These are phyloP conservation scores for Smittium culicis DNA, from an alignment of 371 early-diverging fungal genomes.

Conservation along the genomic window DNA sequence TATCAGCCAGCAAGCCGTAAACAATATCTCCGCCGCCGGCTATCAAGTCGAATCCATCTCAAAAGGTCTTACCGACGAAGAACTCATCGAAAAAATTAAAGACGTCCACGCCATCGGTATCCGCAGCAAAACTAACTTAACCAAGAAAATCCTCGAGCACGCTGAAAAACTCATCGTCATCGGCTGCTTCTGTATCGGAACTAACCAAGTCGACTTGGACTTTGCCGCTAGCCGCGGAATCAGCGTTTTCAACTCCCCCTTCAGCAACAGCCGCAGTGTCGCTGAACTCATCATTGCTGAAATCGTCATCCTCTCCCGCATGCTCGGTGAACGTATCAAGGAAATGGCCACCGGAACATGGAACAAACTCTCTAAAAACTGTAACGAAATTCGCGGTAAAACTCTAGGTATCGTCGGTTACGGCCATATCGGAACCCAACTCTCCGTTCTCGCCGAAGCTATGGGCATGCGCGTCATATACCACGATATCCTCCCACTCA, in stretches of 20 bases:
- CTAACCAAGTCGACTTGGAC: conserved; percentile 89
- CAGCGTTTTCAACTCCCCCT: conserved; percentile 94
- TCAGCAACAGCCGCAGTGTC: conserved; percentile 72
- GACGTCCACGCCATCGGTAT: conserved; percentile 90
- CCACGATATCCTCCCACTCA: conserved; percentile 77
- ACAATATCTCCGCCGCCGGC: conserved; percentile 68
- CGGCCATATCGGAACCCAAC: conserved; percentile 93
- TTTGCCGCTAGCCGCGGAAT: conserved; percentile 74
- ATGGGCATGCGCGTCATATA: conserved; percentile 87
- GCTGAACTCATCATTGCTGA: conserved; percentile 90
- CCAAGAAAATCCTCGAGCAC: conserved; percentile 62
- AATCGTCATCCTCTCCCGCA: conserved; percentile 75
- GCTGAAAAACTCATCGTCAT: conserved; percentile 81
- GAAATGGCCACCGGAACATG: conserved; percentile 85
- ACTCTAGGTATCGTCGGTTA: conserved; percentile 92
- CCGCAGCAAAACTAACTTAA: conserved; percentile 82
- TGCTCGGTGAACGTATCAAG: conserved; percentile 77
- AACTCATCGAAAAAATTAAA: conserved; percentile 78
- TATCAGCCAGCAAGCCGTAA: conserved; percentile 69
- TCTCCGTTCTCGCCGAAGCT: conserved; percentile 90
- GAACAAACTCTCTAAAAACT: conserved; percentile 76
- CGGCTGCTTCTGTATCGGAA: conserved; percentile 98
- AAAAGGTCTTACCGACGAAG: conserved; percentile 75
- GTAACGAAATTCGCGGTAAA: conserved; percentile 89
- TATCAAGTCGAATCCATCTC: conserved; percentile 85